phyloP scores from a whole-genome alignment of 208 protist genomes.

The Balamuthia mandrillaris region DNA sequence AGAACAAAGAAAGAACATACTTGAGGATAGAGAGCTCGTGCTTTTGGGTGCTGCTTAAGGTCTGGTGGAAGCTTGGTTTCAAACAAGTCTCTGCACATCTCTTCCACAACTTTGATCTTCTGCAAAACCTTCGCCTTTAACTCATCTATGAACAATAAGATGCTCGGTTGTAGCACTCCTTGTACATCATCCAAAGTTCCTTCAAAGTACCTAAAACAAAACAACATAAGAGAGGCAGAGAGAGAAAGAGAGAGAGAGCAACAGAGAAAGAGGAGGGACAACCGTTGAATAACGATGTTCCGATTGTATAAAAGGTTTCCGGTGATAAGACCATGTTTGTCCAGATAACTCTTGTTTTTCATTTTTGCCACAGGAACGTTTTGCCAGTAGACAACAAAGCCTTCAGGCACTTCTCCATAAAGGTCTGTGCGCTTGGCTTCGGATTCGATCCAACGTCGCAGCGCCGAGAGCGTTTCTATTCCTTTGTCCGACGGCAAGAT shows the following conservation, averaged over 20 bases:
- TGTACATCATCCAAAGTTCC: conserved; percentile 26
- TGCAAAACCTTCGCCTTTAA: conserved; percentile 14
- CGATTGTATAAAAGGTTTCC: conserved; percentile 19
- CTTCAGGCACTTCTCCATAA: conserved; percentile 17
- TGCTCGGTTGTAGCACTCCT: neutral
- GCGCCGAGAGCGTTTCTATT: neutral
- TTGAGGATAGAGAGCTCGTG: no score
- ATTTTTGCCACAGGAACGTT: neutral
- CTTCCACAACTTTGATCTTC: no score
- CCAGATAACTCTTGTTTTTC: conserved; percentile 1
- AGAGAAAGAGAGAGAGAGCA: no score
- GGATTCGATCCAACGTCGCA: neutral
- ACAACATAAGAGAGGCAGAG: no score
- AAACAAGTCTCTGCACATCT: no score
- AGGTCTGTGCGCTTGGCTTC: conserved; percentile 29
- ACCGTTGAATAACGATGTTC: conserved; percentile 15
- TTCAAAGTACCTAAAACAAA: no score
- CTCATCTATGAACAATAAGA: neutral
- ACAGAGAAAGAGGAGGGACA: no score
- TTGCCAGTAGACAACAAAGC: conserved; percentile 14
- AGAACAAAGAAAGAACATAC: no score
- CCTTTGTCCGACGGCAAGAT: no score
- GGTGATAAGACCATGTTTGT: conserved; percentile 20
- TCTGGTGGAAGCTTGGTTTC: no score
- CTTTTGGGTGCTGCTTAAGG: no score